Base-by-base conservation (phyloP, 1,284 basidiomycete genomes). In the Thecaphora frezii region DNA sequence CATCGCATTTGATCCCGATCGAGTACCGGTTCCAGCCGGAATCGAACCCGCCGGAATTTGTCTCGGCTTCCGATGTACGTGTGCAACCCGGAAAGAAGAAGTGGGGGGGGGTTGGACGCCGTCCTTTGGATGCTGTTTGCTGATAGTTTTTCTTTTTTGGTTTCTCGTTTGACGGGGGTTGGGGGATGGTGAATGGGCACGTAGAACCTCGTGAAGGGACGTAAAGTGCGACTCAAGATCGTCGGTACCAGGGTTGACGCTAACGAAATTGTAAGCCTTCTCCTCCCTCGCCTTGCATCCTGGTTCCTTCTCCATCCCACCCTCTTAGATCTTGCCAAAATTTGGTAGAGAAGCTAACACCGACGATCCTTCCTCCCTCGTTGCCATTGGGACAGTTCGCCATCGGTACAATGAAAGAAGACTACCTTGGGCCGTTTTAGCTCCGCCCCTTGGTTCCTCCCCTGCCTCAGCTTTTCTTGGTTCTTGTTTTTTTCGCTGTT, bases 211-310 rank as follows among this genome's bases (percentile, higher is more conserved):
- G 90, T 94, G 79, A 96, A 94, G 80, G 91, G 91, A 65, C 90
- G 90, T 0, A 87, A 88, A 57, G 88, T 97, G 33, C 86, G 94
- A 37, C 84, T 97, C 81, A 94, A 97, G 81, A 93, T 98, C 51
- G 93, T 98, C 18, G 94, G 94, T 26, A 96, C 93, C 26, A 87
- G 94, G 73, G 90, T 97, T 9, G 94, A 98, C 78, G 93, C 93
- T 21, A 97, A 92, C 24, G 93, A 97, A 80, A 97, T 98, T 44
- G 65, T 71, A 46, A 53, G 67, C 50, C 12, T 12, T 4, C 8
- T 16, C n/a, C n/a, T 37, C 21, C 25, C 3, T 13, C 28, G 28
- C 28, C 13, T 5, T 28, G n/a, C n/a, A n/a, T n/a, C n/a, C n/a
- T n/a, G n/a, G n/a, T n/a, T n/a, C n/a, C n/a, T n/a, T n/a, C n/a